Percentiles rank a stretch among this genome's conserved stretches.
These are phyloP conservation scores for Thuja plicata DNA, from an alignment of 83 land plant species.

Conservation along the genomic window DNA sequence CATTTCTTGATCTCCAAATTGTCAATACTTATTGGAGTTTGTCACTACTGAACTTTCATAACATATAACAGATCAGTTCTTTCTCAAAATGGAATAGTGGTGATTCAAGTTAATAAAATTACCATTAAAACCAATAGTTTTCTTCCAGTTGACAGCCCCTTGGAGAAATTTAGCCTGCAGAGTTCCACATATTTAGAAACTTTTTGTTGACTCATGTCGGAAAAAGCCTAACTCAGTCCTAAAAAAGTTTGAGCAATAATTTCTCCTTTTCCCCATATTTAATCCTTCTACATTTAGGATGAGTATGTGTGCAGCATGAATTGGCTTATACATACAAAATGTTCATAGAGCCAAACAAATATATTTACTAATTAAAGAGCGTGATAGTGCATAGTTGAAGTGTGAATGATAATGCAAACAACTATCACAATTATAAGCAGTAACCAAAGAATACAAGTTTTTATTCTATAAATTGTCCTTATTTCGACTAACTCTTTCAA, in stretches of 20 bases:
- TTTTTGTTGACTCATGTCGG: not conserved
- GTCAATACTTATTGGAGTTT: not conserved
- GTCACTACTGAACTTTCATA: not conserved
- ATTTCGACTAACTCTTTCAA: not conserved
- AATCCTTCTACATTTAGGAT: not conserved
- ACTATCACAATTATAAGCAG: not conserved
- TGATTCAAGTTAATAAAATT: conserved; percentile 1
- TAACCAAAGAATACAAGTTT: not conserved
- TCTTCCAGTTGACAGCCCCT: conserved; percentile 82
- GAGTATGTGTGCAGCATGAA: not conserved
- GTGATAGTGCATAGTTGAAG: too few species aligned
- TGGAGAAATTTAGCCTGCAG: conserved; percentile 78
- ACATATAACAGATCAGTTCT: not conserved
- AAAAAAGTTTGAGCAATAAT: not conserved
- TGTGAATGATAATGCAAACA: too few species aligned
- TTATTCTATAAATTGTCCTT: not conserved
- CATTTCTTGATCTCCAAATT: not conserved
- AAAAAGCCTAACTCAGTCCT: not conserved
- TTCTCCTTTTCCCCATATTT: not conserved
- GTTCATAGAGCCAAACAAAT: not conserved
- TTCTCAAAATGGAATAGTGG: not conserved
- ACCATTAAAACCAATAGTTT: conserved; percentile 95
- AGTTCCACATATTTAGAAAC: conserved; percentile 5
- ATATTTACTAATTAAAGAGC: not conserved
- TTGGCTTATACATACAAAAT: not conserved